A percentile compares a stretch with the other conserved stretches of the same genome.
Evolutionary conservation across 208 protist genomes (phyloP).

Genomic region (Porcisia hertigi): DNA sequence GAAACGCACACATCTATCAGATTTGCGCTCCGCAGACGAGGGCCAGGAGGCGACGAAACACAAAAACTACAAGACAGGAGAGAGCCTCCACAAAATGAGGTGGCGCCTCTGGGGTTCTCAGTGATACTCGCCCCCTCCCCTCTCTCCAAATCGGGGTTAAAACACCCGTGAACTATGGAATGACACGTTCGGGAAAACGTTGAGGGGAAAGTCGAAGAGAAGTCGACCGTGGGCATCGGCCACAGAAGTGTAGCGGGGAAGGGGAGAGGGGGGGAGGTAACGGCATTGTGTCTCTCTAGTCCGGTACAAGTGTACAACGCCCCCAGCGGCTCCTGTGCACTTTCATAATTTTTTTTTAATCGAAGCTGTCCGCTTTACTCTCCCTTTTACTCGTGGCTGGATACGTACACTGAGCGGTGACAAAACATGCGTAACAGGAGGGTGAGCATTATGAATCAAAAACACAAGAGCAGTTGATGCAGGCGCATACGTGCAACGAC

Average conservation of each 20-base stretch:
- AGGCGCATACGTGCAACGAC: no score
- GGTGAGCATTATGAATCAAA: slow-evolving; percentile 1
- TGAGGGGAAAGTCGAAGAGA: not conserved
- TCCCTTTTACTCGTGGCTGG: no score
- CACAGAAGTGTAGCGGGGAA: not conserved
- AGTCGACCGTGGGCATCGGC: not conserved
- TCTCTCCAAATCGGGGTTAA: no score
- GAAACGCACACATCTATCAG: no score
- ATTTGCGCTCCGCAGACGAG: not conserved
- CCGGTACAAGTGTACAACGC: no score
- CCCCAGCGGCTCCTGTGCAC: no score
- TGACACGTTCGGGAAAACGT: not conserved
- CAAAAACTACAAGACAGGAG: not conserved
- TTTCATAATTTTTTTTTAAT: no score
- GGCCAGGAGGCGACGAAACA: not conserved
- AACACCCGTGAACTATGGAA: not conserved
- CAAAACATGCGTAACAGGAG: not conserved
- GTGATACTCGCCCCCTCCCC: not conserved
- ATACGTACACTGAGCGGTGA: no score
- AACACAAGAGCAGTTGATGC: not conserved
- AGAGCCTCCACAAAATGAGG: not conserved
- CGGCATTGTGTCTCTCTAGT: no score
- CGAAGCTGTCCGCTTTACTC: no score
- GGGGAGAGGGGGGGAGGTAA: not conserved
- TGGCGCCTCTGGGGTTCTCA: not conserved